Base-by-base conservation (phyloP, 768 basidiomycete genomes). In the Antrodiella citrinella region DNA sequence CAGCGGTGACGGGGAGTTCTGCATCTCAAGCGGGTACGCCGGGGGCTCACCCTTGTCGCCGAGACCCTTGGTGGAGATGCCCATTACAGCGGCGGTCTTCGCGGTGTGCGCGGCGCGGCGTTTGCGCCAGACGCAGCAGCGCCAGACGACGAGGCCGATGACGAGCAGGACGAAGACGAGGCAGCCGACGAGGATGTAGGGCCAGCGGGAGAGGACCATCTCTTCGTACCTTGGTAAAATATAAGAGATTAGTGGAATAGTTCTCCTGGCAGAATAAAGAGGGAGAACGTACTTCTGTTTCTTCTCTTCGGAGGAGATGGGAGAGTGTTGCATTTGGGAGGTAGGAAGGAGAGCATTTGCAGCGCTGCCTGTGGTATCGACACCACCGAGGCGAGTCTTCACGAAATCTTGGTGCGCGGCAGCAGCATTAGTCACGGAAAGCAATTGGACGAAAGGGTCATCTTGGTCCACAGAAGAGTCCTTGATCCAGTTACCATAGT, bases 381-480 rank as follows among this genome's bases (percentile, higher is more conserved):
- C 67, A 30, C 84, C 86, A 24, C 68, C 68, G 49, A 86, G 66
- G 19, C 88, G 84, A 20, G 71, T 65, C 45, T 75, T 58, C 30
- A 88, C 72, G 54, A 91, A 91, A 52, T 88, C 84, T n/a, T 70
- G 51, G 59, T 78, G 74, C 4, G 84, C 84, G 3, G 69, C 57
- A 15, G 67, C 63, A 3, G 69, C 53, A 58, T 82, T 59, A 41
- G 81, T 86, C 45, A 80, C 61, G 5, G 87, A 73, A 21, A 82
- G 67, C 51, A 91, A 68, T 60, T 91, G 88, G 45, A 89, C 71
- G 61, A 75, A 91, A 2, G 88, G 88, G 24, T 76, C 69, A 18
- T 63, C 72, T 11, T 72, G 69, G 59, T 72, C 71, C 26, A 65
- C 69, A 7, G 74, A 69, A 22, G 65, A 59, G 43, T 69, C 73